Evolutionary conservation across 441 rosid species (phyloP).

Genomic region (Sinapis alba): DNA sequence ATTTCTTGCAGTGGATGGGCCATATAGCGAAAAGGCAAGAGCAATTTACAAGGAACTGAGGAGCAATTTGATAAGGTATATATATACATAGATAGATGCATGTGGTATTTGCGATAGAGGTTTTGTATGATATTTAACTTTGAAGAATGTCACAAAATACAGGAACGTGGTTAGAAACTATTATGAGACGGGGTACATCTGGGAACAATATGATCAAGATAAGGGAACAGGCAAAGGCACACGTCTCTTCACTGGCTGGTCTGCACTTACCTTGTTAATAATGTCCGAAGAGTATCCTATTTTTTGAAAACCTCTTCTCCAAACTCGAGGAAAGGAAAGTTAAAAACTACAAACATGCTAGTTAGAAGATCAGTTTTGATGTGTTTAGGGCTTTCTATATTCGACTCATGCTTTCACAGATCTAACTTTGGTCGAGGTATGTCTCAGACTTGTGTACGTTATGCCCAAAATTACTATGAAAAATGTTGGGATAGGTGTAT

Average conservation of each 20-base stretch:
- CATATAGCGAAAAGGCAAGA: conserved; percentile 68
- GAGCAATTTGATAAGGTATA: conserved; percentile 38
- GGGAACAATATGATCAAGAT: conserved; percentile 97
- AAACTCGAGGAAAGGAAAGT: neutral
- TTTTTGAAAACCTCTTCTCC: conserved; percentile 16
- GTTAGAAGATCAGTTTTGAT: conserved; percentile 30
- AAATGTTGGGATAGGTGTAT: neutral
- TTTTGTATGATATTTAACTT: neutral
- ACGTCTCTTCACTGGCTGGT: conserved; percentile 91
- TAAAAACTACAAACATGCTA: neutral
- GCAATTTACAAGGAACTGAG: conserved; percentile 67
- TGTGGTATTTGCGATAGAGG: neutral
- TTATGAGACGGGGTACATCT: conserved; percentile 74
- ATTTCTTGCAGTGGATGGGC: conserved; percentile 76
- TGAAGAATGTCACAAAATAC: conserved; percentile 28
- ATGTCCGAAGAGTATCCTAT: conserved; percentile 73
- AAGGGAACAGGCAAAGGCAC: conserved; percentile 86
- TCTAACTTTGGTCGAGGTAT: neutral
- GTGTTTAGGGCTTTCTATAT: neutral
- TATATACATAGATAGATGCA: neutral
- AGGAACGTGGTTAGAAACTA: conserved; percentile 86
- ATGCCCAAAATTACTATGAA: neutral
- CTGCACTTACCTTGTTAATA: conserved; percentile 70
- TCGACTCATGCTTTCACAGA: neutral
- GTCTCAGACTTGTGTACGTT: neutral